Base-by-base conservation (phyloP, 2,329 filamentous ascomycete species). In the Claviceps paspali region DNA sequence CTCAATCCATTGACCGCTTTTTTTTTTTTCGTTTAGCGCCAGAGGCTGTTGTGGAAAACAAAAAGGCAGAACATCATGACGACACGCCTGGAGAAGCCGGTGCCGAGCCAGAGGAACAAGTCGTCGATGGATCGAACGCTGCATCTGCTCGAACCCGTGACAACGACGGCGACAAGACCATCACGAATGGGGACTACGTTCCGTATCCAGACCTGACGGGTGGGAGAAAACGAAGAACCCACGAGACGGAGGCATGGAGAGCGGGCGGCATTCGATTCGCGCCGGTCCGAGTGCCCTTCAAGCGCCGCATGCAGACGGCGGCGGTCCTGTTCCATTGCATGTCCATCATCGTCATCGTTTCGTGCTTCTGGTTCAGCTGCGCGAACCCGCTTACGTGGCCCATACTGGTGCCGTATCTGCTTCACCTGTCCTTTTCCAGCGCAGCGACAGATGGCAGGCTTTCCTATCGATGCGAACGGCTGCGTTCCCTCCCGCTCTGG, bases 301-400 rank as follows among this genome's bases (percentile, higher is more conserved):
- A 71, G 48, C 72, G 82, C 30, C 73, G 82, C 19, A 57, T 84
- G 33, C 82, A 88, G 58, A 91, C 87, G 3, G 71, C 86, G 27
- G 73, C 88, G 4, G 81, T 87, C 10, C 63, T 87, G 7, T 69
- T 76, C 47, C 82, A 87, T 57, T 82, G 75, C 43, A 67, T 83
- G 46, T 75, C 71, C 38, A 80, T 87, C 43, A 71, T 74, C n/a
- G 60, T 74, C 18, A 69, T 74, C 47, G 68, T 93, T 5, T 81
- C 83, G 5, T 57, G 79, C 40, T 96, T 96, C 65, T 94, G 93
- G 65, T 81, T 92, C 52, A 74, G 87, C 24, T 93, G 86, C 59
- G 81, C 84, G 39, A 87, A 93, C 39, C 91, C 91, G 1, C 63
- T 96, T n/a, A 75, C 79, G 33, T 98, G 91, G 91, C 88, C 88